phyloP scores from a whole-genome alignment of 108 stramenopile genomes.

The Cyclostephanos invisitatus region DNA sequence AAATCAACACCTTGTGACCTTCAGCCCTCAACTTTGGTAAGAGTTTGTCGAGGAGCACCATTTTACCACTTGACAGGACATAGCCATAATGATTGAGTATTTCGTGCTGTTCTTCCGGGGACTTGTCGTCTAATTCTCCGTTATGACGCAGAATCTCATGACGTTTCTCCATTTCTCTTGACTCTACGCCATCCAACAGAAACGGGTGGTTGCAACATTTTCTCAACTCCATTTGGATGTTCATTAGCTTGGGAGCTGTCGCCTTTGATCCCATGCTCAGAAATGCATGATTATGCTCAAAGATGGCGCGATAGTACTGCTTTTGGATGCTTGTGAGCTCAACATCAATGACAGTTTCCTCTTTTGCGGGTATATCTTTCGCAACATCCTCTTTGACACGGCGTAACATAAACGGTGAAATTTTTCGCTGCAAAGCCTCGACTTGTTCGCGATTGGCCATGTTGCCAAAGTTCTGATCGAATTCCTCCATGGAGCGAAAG shows the following conservation, averaged over 20 bases:
- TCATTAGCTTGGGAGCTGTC: slow-evolving; percentile 93
- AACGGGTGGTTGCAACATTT: slow-evolving; percentile 99
- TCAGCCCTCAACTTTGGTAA: slow-evolving; percentile 94
- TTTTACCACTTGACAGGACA: slow-evolving; percentile 93
- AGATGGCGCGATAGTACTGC: slow-evolving; percentile 98
- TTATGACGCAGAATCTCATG: slow-evolving; percentile 65
- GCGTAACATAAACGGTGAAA: slow-evolving; percentile 97
- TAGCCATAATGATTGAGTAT: slow-evolving; percentile 83
- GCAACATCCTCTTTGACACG: slow-evolving; percentile 98
- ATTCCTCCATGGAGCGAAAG: slow-evolving; percentile 91
- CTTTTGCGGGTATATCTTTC: slow-evolving; percentile 97
- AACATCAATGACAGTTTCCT: slow-evolving; percentile 99
- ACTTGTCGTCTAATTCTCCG: slow-evolving; percentile 73
- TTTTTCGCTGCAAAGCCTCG: slow-evolving; percentile 84
- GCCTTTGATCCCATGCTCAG: slow-evolving; percentile 84
- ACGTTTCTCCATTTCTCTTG: slow-evolving; percentile 87
- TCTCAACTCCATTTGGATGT: slow-evolving; percentile 99
- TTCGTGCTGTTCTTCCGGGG: slow-evolving; percentile 75
- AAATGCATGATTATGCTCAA: slow-evolving; percentile 96
- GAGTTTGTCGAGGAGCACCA: slow-evolving; percentile 99
- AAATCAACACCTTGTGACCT: slow-evolving; percentile 97
- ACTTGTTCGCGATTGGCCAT: slow-evolving; percentile 93
- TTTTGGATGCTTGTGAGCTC: slow-evolving; percentile 98
- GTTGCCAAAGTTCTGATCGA: slow-evolving; percentile 89
- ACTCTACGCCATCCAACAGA: slow-evolving; percentile 93